Conservation (phyloP, 208 protist genomes). For the Acanthamoeba triangularis region DNA sequence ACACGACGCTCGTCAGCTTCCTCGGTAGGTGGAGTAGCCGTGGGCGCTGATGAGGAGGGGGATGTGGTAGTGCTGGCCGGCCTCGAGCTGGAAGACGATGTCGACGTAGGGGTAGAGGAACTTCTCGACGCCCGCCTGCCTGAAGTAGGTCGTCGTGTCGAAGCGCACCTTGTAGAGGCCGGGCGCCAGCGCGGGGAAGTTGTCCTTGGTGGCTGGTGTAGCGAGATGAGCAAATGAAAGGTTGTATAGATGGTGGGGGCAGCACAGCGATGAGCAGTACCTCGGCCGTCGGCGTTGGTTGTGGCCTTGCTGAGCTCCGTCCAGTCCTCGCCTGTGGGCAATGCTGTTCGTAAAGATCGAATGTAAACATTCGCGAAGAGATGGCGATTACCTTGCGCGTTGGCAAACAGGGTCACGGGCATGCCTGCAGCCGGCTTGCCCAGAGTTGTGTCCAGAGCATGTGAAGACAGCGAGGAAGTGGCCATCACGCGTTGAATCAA, state of each 20-base stretch:
- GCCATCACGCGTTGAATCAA: too few species aligned
- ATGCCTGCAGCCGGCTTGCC: conserved; percentile 49
- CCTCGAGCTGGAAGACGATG: conserved; percentile 60
- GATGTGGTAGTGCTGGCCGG: conserved; percentile 73
- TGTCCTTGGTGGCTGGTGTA: conserved; percentile 3
- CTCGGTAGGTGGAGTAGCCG: conserved; percentile 75
- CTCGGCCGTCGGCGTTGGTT: conserved; percentile 54
- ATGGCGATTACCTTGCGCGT: background rate
- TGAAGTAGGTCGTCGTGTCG: conserved; percentile 68
- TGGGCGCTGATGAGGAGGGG: conserved; percentile 73
- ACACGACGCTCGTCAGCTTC: conserved; percentile 21
- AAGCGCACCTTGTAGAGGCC: conserved; percentile 63
- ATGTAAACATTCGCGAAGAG: background rate
- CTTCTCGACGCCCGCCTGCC: conserved; percentile 1
- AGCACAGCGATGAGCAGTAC: background rate
- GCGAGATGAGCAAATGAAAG: background rate
- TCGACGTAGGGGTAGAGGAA: conserved; percentile 66
- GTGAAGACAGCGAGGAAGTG: conserved; percentile 13
- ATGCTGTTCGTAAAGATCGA: background rate
- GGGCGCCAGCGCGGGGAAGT: background rate
- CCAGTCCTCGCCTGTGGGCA: conserved; percentile 10
- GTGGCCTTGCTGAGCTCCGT: conserved; percentile 10
- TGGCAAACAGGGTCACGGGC: conserved; percentile 35
- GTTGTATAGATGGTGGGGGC: background rate
- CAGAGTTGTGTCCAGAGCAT: conserved; percentile 68